Evolutionary conservation across 2,329 filamentous ascomycete species (phyloP).

Genomic region (Verticillium isaacii): DNA sequence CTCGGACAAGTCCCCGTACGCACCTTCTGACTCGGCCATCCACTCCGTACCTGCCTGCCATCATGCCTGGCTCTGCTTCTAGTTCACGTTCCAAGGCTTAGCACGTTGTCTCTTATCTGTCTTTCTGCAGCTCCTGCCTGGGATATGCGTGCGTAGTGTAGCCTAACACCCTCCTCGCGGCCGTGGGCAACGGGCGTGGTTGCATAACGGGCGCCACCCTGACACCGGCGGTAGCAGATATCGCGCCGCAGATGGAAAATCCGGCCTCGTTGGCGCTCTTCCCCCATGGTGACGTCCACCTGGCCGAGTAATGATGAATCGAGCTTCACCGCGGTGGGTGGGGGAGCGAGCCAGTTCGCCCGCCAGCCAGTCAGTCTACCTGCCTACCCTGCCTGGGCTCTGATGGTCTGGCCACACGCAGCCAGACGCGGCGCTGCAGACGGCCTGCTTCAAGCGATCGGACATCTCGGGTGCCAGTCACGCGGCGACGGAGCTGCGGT

Average conservation of each 20-base stretch:
- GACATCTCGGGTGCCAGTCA: too few relatives aligned
- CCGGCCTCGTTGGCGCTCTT: neutral
- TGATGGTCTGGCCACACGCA: too few relatives aligned
- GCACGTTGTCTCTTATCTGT: neutral
- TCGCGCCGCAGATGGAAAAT: neutral
- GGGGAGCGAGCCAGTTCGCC: too few relatives aligned
- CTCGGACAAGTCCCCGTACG: neutral
- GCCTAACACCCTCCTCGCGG: neutral
- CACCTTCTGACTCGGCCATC: neutral
- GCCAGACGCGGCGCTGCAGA: too few relatives aligned
- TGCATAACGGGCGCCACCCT: neutral
- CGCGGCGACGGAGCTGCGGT: too few relatives aligned
- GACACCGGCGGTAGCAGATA: neutral
- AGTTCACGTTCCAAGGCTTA: neutral
- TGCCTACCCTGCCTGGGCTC: too few relatives aligned
- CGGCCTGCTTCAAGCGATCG: too few relatives aligned
- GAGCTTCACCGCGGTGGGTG: too few relatives aligned
- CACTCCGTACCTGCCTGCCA: too few relatives aligned
- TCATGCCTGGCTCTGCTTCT: too few relatives aligned
- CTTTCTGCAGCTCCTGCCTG: neutral
- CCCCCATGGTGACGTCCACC: neutral
- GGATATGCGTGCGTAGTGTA: neutral
- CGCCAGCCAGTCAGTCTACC: too few relatives aligned
- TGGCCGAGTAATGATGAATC: neutral
- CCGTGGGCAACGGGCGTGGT: neutral